A percentile compares a stretch with the other conserved stretches of the same genome.
Evolutionary conservation across 2,329 filamentous ascomycete species (phyloP).

Genomic region (Dactylellina leptospora): DNA sequence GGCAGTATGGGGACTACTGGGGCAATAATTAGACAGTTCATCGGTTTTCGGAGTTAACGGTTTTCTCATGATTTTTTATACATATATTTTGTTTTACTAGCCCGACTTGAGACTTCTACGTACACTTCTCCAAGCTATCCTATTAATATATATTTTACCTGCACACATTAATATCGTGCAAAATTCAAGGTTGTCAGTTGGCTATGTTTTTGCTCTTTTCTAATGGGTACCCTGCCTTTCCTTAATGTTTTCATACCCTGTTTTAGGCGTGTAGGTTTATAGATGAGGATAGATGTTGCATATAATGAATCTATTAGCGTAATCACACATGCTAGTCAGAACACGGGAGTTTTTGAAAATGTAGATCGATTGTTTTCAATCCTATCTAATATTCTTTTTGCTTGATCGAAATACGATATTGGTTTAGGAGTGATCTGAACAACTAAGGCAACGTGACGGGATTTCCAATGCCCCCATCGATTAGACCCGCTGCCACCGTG

Average conservation of each 20-base stretch:
- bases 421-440: too few relatives aligned
- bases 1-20: slow-evolving; percentile 28
- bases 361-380: too few relatives aligned
- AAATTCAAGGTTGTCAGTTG: not conserved
- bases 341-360: too few relatives aligned
- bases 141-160: slow-evolving; percentile 3
- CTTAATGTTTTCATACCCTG: not conserved
- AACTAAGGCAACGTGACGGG: too few relatives aligned
- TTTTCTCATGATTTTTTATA: slow-evolving; percentile 14
- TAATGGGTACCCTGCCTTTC: not conserved
- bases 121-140: not conserved
- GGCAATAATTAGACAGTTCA: not conserved
- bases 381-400: too few relatives aligned
- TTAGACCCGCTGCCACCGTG: too few relatives aligned
- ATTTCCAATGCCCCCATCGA: too few relatives aligned
- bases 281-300: not conserved
- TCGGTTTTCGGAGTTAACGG: slow-evolving; percentile 32
- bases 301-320: not conserved
- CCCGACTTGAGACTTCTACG: not conserved
- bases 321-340: too few relatives aligned
- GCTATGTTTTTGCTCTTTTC: slow-evolving; percentile 1
- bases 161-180: slow-evolving; percentile 2
- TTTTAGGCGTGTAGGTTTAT: not conserved
- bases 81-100: not conserved
- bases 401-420: too few relatives aligned